Conservation (phyloP, 2,329 filamentous ascomycete species). For the Coniochaeta pulveracea region DNA sequence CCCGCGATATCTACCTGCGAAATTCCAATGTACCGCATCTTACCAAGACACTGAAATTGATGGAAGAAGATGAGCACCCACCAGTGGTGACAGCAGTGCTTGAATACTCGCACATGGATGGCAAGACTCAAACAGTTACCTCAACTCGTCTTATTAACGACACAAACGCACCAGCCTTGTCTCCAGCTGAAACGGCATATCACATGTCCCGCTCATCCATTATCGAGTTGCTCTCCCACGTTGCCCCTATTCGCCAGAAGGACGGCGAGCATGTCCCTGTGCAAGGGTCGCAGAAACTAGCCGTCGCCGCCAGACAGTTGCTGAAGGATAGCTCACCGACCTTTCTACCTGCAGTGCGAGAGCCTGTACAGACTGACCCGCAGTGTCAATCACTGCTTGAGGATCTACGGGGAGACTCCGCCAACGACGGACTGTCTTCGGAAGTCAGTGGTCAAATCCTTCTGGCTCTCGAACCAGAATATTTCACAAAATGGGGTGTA, state of each 20-base stretch:
- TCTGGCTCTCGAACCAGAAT: conserved; percentile 28
- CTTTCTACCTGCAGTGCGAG: conserved; percentile 22
- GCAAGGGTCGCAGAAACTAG: not conserved
- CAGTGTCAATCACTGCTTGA: conserved; percentile 33
- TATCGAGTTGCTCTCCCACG: conserved; percentile 34
- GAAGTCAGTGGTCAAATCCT: conserved; percentile 34
- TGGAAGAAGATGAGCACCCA: conserved; percentile 3
- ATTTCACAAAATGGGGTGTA: conserved; percentile 39
- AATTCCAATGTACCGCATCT: conserved; percentile 14
- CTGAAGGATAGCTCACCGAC: conserved; percentile 13
- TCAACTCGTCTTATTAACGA: conserved; percentile 11
- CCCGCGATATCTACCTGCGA: conserved; percentile 40
- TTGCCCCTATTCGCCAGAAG: conserved; percentile 24
- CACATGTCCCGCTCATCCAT: conserved; percentile 38
- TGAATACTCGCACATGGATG: conserved; percentile 13
- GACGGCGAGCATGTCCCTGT: conserved; percentile 22
- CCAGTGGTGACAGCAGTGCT: conserved; percentile 22
- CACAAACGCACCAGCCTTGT: conserved; percentile 12
- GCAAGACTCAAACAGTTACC: conserved; percentile 4
- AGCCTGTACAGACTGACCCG: conserved; percentile 17
- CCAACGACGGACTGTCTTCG: no score
- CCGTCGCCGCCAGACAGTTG: not conserved
- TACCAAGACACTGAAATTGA: not conserved
- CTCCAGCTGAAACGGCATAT: conserved; percentile 29
- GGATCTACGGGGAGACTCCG: conserved; percentile 31